Evolutionary conservation across 139 green algal species (phyloP), one percentile per base, ranked within the genome.

Genomic region (Volvox reticuliferus): DNA sequence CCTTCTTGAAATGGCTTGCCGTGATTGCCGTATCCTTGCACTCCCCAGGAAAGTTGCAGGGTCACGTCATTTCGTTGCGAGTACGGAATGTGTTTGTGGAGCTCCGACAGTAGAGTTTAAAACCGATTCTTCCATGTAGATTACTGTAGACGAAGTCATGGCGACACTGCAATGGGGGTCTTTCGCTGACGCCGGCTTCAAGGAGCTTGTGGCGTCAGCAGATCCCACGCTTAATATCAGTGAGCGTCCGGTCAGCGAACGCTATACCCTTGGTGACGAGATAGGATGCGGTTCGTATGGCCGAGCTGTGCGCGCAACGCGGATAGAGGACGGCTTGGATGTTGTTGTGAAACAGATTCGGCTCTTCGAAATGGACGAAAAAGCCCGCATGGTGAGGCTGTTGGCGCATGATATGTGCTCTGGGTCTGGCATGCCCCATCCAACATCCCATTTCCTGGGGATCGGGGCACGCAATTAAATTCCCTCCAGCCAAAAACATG

Each of bases 281-380:
- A 69, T 94, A 19, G 88, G 91, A 20, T 83, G 24, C n/a, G 91
- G 91, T 20, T 85, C 77, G 12, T 91, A 91, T 65, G 88, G 88
- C 26, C 73, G 81, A 21, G 88, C 84, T 2, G 20, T 94, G 9
- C 63, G 79, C 0, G 86, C 86, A 5, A 28, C 1, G n/a, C 65
- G 91, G 12, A 71, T 76, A 5, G 91, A 91, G 67, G 90, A 93
- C 36, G 90, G 92, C 1, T 33, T 83, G 75, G 22, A 36, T 19
- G 83, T 93, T 0, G 85, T 93, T 13, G 79, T 93, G 12, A 94
- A 94, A 85, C 77, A 88, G 32, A 89, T 94, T 12, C 61, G 84
- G 0, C 22, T 95, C 0, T 76, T 37, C 26, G 89, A 91, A 17
- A 89, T 94, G 91, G 73, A 93, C 9, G 82, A 90, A 24, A 90